Percentiles rank a stretch among this genome's conserved stretches.
These are phyloP conservation scores for Ustilago nuda DNA, from an alignment of 1,284 basidiomycete species.

Conservation along the genomic window DNA sequence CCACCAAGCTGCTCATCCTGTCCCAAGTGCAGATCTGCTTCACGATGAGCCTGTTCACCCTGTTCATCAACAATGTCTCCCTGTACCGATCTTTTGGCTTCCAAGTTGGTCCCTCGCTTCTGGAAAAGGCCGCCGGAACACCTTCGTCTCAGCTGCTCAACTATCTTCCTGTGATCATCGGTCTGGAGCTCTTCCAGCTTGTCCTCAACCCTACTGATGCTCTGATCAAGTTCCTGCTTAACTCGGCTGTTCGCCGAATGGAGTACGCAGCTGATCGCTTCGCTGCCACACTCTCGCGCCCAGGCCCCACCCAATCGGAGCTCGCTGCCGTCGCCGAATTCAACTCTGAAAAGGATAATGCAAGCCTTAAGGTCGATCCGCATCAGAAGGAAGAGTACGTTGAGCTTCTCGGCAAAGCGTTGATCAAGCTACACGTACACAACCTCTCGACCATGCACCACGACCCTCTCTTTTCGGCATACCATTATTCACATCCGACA, in stretches of 20 bases:
- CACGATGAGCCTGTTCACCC: conserved; percentile 87
- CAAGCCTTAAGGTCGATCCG: conserved; percentile 31
- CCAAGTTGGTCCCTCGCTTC: conserved; percentile 54
- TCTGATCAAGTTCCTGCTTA: conserved; percentile 63
- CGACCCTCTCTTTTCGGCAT: conserved; percentile 66
- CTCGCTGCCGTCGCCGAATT: conserved; percentile 44
- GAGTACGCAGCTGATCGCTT: conserved; percentile 66
- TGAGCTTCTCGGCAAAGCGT: conserved; percentile 58
- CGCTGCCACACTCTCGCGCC: conserved; percentile 53
- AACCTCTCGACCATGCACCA: conserved; percentile 68
- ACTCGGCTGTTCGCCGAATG: conserved; percentile 60
- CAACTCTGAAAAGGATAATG: conserved; percentile 29
- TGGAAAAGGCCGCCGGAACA: conserved; percentile 36
- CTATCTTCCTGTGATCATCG: conserved; percentile 65
- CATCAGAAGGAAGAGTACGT: conserved; percentile 59
- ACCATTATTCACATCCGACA: conserved; percentile 67
- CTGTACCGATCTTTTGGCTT: conserved; percentile 90
- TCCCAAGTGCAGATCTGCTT: conserved; percentile 88
- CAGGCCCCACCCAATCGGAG: conserved; percentile 48
- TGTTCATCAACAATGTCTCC: conserved; percentile 83
- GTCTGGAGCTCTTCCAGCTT: conserved; percentile 67
- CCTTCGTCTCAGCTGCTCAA: conserved; percentile 32
- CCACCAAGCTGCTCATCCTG: conserved; percentile 85
- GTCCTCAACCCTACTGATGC: conserved; percentile 63
- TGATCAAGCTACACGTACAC: conserved; percentile 67